Evolutionary conservation across 2,329 filamentous ascomycete species (phyloP).

Genomic region (Venturia aucupariae): DNA sequence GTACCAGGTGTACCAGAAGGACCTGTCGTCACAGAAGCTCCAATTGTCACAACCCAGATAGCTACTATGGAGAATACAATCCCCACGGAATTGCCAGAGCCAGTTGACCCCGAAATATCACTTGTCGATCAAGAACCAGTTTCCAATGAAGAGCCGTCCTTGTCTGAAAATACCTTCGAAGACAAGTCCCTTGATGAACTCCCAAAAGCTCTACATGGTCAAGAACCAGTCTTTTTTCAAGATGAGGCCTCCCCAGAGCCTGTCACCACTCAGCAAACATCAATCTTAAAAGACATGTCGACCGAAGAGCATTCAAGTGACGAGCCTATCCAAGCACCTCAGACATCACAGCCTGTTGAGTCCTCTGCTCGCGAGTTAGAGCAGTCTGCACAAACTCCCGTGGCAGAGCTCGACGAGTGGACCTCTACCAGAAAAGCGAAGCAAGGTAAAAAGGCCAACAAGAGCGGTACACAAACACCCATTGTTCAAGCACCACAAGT

Average conservation of each 20-base stretch:
- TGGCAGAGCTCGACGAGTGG: neutral
- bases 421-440: neutral
- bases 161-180: neutral
- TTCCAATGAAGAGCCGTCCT: neutral
- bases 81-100: neutral
- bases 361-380: neutral
- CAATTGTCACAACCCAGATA: neutral
- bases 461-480: constrained; percentile 9
- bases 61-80: neutral
- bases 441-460: constrained; percentile 35
- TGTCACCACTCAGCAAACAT: neutral
- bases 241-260: neutral
- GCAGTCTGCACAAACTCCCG: neutral
- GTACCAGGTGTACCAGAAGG: neutral
- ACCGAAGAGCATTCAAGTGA: neutral
- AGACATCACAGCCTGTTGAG: neutral
- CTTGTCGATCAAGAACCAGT: neutral
- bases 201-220: neutral
- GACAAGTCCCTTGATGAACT: neutral
- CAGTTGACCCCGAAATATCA: neutral
- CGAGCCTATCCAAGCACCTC: neutral
- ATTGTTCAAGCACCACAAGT: neutral
- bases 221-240: neutral
- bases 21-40: neutral
- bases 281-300: neutral